These are phyloP conservation scores for Globisporangium splendens DNA, from an alignment of 352 stramenopile genomes.

Conservation along the genomic window DNA sequence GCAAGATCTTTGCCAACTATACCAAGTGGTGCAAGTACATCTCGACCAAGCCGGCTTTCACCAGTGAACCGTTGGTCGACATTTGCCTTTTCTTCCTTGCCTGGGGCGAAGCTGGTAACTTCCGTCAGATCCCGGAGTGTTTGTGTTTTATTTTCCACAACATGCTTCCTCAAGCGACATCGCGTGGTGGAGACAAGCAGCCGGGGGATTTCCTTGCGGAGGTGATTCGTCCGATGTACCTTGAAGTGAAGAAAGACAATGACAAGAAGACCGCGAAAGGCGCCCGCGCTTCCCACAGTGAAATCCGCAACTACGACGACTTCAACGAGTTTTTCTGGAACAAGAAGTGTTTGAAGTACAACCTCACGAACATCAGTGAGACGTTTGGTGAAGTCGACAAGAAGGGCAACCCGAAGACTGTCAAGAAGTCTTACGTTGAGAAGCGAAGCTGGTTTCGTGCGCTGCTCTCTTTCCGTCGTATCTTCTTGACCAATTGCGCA, in stretches of 20 bases:
- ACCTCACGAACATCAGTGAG: slow-evolving; percentile 55
- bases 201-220: slow-evolving; percentile 62
- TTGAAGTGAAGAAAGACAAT: slow-evolving; percentile 81
- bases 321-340: slow-evolving; percentile 90
- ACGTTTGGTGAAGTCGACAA: slow-evolving; percentile 76
- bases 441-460: slow-evolving; percentile 76
- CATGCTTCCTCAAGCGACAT: slow-evolving; percentile 66
- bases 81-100: slow-evolving; percentile 83
- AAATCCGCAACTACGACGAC: slow-evolving; percentile 88
- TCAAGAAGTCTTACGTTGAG: slow-evolving; percentile 85
- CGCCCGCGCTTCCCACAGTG: slow-evolving; percentile 54
- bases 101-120: slow-evolving; percentile 85
- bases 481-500: slow-evolving; percentile 80
- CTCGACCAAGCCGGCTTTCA: slow-evolving; percentile 73
- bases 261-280: slow-evolving; percentile 87
- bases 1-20: slow-evolving; percentile 81
- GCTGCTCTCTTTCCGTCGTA: slow-evolving; percentile 74
- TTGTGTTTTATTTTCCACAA: slow-evolving; percentile 82
- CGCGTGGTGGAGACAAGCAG: slow-evolving; percentile 49
- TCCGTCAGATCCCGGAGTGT: slow-evolving; percentile 75
- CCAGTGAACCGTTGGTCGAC: slow-evolving; percentile 73
- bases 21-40: slow-evolving; percentile 89
- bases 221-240: slow-evolving; percentile 83
- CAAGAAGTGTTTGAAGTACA: slow-evolving; percentile 84
- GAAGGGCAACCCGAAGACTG: slow-evolving; percentile 74